Conservation (phyloP, 202 grass and related monocot species). For the Alloteropsis angusta region DNA sequence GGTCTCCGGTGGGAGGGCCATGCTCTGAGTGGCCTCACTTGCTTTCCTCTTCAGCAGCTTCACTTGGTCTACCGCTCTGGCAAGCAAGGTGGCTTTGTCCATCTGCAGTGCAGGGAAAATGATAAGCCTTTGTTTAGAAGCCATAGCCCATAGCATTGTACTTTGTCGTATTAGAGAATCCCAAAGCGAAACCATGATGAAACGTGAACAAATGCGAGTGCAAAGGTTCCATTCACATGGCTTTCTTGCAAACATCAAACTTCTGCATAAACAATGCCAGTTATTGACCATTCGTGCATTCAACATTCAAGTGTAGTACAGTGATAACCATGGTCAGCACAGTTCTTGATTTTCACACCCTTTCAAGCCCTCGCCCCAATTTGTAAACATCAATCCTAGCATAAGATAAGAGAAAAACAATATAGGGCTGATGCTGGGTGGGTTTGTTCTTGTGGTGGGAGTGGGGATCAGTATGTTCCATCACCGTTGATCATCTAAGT, state of each 20-base stretch:
- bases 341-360: no score
- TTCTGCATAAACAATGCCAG: not conserved
- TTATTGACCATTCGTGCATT: no score
- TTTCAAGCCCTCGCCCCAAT: no score
- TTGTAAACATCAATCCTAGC: no score
- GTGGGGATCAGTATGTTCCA: no score
- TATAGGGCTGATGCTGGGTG: no score
- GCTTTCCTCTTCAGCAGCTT: slow-evolving; percentile 44
- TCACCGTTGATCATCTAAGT: not conserved
- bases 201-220: slow-evolving; percentile 13
- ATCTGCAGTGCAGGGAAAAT: slow-evolving; percentile 28
- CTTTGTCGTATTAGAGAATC: not conserved
- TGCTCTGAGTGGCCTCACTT: slow-evolving; percentile 20
- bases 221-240: not conserved
- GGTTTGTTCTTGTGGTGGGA: not conserved
- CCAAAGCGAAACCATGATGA: not conserved
- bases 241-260: slow-evolving; percentile 5
- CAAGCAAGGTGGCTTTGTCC: slow-evolving; percentile 63
- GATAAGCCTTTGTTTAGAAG: not conserved
- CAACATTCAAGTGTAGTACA: no score
- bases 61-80: slow-evolving; percentile 57
- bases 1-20: slow-evolving; percentile 21
- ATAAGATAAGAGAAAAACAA: no score
- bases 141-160: not conserved
- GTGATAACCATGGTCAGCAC: not conserved